phyloP scores from a whole-genome alignment of 2,329 filamentous ascomycete genomes.

The Metarhizium rileyi region DNA sequence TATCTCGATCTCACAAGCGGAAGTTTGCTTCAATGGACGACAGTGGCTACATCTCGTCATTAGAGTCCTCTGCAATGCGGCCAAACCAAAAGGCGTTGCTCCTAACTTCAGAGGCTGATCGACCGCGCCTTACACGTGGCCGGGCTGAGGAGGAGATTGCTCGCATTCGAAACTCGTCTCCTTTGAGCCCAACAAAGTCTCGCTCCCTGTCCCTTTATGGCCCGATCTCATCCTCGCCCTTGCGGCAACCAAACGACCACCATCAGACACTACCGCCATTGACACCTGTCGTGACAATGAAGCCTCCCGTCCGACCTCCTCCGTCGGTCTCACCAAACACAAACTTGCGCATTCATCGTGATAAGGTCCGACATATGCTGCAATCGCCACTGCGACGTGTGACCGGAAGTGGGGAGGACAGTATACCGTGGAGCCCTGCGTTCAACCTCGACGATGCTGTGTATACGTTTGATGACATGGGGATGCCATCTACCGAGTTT shows the following conservation, averaged over 20 bases:
- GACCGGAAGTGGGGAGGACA: slow-evolving; percentile 31
- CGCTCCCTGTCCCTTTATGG: slow-evolving; percentile 43
- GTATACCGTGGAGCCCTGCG: slow-evolving; percentile 54
- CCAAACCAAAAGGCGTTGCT: slow-evolving; percentile 54
- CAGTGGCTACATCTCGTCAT: slow-evolving; percentile 92
- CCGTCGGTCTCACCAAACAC: slow-evolving; percentile 89
- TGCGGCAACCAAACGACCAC: slow-evolving; percentile 45
- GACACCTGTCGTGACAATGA: slow-evolving; percentile 77
- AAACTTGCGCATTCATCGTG: slow-evolving; percentile 78
- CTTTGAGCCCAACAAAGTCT: slow-evolving; percentile 76
- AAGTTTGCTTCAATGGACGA: slow-evolving; percentile 76
- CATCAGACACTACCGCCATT: slow-evolving; percentile 60
- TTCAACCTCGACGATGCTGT: slow-evolving; percentile 52
- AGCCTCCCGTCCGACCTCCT: slow-evolving; percentile 41
- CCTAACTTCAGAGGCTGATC: slow-evolving; percentile 69
- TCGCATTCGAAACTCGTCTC: slow-evolving; percentile 82
- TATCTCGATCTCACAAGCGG: slow-evolving; percentile 58
- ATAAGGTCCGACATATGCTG: slow-evolving; percentile 70
- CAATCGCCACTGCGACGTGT: slow-evolving; percentile 59
- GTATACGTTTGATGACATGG: slow-evolving; percentile 40
- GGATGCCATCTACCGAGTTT: slow-evolving; percentile 42
- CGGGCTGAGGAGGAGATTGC: slow-evolving; percentile 94
- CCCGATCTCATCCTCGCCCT: slow-evolving; percentile 57
- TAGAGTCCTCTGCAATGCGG: slow-evolving; percentile 81
- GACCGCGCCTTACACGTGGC: slow-evolving; percentile 74